Percentiles rank a stretch among this genome's conserved stretches.
phyloP scores from a whole-genome alignment of 352 stramenopile species.

The Thalassiosira livingstoniorum region DNA sequence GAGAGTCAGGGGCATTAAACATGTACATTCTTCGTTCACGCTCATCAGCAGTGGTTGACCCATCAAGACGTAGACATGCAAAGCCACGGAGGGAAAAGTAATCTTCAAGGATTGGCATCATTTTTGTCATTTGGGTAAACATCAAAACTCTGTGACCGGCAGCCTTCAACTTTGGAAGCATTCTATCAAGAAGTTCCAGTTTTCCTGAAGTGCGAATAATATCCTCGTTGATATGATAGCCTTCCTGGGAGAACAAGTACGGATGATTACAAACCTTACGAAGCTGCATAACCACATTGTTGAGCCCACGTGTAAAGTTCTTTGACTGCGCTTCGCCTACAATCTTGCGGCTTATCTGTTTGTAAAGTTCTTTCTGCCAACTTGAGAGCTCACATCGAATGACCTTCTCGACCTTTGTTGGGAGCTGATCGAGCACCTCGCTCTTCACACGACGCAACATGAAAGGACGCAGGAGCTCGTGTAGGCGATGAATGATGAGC shows the following conservation, averaged over 20 bases:
- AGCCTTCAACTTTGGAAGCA: conserved; percentile 96
- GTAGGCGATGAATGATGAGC: conserved; percentile 89
- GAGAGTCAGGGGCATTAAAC: conserved; percentile 96
- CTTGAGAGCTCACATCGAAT: conserved; percentile 91
- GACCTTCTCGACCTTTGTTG: conserved; percentile 98
- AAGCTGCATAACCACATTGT: conserved; percentile 99
- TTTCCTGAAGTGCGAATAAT: conserved; percentile 92
- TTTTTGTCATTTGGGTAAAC: conserved; percentile 99
- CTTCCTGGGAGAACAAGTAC: conserved; percentile 93
- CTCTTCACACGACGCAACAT: conserved; percentile 98
- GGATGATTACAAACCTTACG: conserved; percentile 99
- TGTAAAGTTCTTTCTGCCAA: conserved; percentile 99
- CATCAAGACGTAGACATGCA: conserved; percentile 93
- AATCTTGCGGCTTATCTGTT: conserved; percentile 86
- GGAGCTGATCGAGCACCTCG: conserved; percentile 97
- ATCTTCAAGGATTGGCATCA: conserved; percentile 99
- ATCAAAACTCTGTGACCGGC: conserved; percentile 97
- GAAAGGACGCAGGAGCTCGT: conserved; percentile 98
- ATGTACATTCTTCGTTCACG: conserved; percentile 93
- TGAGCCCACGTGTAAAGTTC: conserved; percentile 84
- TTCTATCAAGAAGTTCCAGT: conserved; percentile 95
- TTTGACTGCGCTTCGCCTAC: conserved; percentile 63
- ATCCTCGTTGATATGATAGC: conserved; percentile 88
- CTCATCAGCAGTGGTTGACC: conserved; percentile 87
- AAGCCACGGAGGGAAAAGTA: conserved; percentile 92